These are phyloP conservation scores for Aphanomyces stellatus DNA, from an alignment of 352 stramenopile species.

Conservation along the genomic window DNA sequence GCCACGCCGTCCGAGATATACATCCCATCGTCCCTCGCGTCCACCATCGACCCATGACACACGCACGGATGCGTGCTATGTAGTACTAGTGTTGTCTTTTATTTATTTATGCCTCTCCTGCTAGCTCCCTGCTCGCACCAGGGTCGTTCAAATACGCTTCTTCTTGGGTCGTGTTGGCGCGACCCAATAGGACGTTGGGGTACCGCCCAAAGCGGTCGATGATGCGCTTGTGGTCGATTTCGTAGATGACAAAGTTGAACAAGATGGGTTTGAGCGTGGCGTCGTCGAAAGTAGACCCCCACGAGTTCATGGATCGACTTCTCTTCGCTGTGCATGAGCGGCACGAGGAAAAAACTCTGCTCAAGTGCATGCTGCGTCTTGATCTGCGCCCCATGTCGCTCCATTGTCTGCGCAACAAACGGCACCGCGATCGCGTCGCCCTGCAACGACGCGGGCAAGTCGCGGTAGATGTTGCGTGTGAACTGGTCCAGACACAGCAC, in stretches of 20 bases:
- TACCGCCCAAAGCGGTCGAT: constrained; percentile 47
- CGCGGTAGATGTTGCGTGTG: constrained; percentile 40
- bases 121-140: constrained; percentile 21
- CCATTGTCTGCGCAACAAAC: constrained; percentile 20
- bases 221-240: constrained; percentile 32
- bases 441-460: constrained; percentile 34
- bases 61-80: no score
- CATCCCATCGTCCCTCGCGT: no score
- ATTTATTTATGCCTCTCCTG: no score
- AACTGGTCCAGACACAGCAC: constrained; percentile 35
- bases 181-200: constrained; percentile 33
- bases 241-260: constrained; percentile 20
- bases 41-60: no score
- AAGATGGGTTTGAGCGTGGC: background rate
- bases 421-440: constrained; percentile 28
- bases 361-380: constrained; percentile 25
- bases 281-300: constrained; percentile 21
- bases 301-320: constrained; percentile 21
- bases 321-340: constrained; percentile 49
- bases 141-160: constrained; percentile 30
- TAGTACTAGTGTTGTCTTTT: no score
- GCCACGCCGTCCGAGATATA: no score
- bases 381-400: constrained; percentile 22
- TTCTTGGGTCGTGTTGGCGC: constrained; percentile 37
- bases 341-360: constrained; percentile 13